Base-by-base conservation (phyloP, 805 yeast species). In the Candida pseudofarinosa region DNA sequence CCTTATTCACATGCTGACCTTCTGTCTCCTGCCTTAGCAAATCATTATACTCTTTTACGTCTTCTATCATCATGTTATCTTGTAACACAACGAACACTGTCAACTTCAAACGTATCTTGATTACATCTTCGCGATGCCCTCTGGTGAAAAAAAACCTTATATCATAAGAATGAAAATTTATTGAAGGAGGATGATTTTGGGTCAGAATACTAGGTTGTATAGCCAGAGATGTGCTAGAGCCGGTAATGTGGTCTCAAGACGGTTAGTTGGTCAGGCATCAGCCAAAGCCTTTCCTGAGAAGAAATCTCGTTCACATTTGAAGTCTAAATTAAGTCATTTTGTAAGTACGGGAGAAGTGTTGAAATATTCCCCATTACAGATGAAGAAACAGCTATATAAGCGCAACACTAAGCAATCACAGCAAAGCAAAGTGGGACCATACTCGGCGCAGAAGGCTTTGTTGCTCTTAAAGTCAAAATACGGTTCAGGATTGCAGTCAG, bases 1-100 rank as follows among this genome's bases (percentile, higher is more conserved):
- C 79, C 1, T 81, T 81, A 3, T 83, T 82, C 1, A 79, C 71
- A 50, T 78, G 77, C 19, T 66, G 61, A 1, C 81, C 81, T 19
- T 31, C 20, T 4, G 30, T 6, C 19, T 34, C 10, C 13, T 32
- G 31, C 3, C 37, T 18, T 14, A 44, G 19, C 15, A 44, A 36
- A 20, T 38, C 36, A 13, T 35, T 34, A 31, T 44, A 40, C 34
- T 44, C 43, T 32, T 14, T 41, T 6, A 38, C 13, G 13, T 6
- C 13, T 6, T 33, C 32, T 15, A 35, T n/a, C 43, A 44, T 44
- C 43, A 44, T 44, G 28, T 10, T 23, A 23, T 23, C 28, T 23
- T 23, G 6, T 10, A 7, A 23, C 10, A 23, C 28, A 23, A 23
- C 28, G 28, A 23, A 23, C 10, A 23, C 10, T 6, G 10, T 23